Evolutionary conservation across 805 yeast genomes (phyloP).

Genomic region (Saturnispora bothae): DNA sequence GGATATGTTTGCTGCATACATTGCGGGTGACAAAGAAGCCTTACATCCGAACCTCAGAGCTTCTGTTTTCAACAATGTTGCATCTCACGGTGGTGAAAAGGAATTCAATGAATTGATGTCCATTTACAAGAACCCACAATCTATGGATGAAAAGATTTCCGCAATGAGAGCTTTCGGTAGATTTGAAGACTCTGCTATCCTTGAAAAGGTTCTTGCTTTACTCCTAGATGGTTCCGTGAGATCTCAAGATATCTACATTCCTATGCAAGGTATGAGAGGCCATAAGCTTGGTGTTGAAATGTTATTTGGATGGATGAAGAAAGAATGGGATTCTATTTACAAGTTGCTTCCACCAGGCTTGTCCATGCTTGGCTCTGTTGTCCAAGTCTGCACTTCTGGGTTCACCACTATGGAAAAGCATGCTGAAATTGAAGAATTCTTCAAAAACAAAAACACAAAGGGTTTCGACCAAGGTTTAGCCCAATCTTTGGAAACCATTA

Average conservation of each 20-base stretch:
- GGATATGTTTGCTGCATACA: conserved; percentile 21
- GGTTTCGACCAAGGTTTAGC: conserved; percentile 50
- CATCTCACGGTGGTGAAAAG: conserved; percentile 29
- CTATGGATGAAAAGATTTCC: conserved; percentile 48
- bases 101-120: conserved; percentile 33
- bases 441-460: conserved; percentile 37
- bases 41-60: conserved; percentile 38
- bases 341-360: conserved; percentile 71
- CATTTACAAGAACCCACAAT: conserved; percentile 40
- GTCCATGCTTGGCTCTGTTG: conserved; percentile 69
- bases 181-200: conserved; percentile 29
- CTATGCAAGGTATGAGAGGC: conserved; percentile 62
- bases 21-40: conserved; percentile 21
- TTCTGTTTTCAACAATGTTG: conserved; percentile 35
- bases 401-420: conserved; percentile 32
- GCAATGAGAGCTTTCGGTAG: conserved; percentile 47
- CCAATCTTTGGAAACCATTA: conserved; percentile 48
- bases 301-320: conserved; percentile 59
- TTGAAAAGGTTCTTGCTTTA: conserved; percentile 30
- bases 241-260: conserved; percentile 38
- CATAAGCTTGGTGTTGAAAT: conserved; percentile 56
- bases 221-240: conserved; percentile 63
- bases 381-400: conserved; percentile 42
- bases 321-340: conserved; percentile 61
- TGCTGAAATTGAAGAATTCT: conserved; percentile 37